phyloP scores from a whole-genome alignment of 495 filamentous ascomycete species.

The Penicillium salamii region DNA sequence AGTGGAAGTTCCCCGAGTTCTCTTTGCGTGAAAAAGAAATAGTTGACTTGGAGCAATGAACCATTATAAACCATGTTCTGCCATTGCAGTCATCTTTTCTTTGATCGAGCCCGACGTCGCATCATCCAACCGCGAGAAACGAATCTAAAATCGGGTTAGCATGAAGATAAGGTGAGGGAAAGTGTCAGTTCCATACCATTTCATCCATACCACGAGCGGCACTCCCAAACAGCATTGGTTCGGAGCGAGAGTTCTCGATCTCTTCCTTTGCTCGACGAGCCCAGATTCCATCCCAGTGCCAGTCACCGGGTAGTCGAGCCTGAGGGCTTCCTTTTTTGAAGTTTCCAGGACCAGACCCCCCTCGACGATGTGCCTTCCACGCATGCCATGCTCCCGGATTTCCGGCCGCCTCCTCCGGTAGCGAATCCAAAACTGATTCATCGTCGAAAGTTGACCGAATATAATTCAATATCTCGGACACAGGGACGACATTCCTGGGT shows the following conservation, averaged over 20 bases:
- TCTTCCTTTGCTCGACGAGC: slow-evolving; percentile 75
- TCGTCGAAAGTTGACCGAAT: slow-evolving; percentile 79
- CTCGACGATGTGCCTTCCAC: slow-evolving; percentile 68
- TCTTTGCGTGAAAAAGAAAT: background rate
- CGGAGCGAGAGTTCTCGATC: slow-evolving; percentile 70
- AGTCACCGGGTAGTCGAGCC: slow-evolving; percentile 67
- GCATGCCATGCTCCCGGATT: slow-evolving; percentile 90
- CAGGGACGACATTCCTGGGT: slow-evolving; percentile 29
- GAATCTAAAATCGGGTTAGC: slow-evolving; percentile 50
- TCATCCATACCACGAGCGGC: slow-evolving; percentile 59
- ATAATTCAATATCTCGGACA: slow-evolving; percentile 62
- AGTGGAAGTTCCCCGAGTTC: too few species aligned
- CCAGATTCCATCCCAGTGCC: slow-evolving; percentile 98
- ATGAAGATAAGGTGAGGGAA: background rate
- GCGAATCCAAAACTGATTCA: slow-evolving; percentile 67
- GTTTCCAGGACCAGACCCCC: slow-evolving; percentile 10
- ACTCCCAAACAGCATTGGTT: slow-evolving; percentile 70
- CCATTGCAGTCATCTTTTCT: slow-evolving; percentile 55
- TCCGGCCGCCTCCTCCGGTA: slow-evolving; percentile 78
- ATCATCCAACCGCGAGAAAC: slow-evolving; percentile 64
- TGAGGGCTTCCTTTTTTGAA: slow-evolving; percentile 35
- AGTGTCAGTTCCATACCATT: slow-evolving; percentile 46
- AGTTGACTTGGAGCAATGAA: slow-evolving; percentile 22
- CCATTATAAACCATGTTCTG: slow-evolving; percentile 33
- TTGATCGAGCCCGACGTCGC: slow-evolving; percentile 56